Evolutionary conservation across 1,284 basidiomycete genomes (phyloP).

Genomic region (Ustilago xerochloae): DNA sequence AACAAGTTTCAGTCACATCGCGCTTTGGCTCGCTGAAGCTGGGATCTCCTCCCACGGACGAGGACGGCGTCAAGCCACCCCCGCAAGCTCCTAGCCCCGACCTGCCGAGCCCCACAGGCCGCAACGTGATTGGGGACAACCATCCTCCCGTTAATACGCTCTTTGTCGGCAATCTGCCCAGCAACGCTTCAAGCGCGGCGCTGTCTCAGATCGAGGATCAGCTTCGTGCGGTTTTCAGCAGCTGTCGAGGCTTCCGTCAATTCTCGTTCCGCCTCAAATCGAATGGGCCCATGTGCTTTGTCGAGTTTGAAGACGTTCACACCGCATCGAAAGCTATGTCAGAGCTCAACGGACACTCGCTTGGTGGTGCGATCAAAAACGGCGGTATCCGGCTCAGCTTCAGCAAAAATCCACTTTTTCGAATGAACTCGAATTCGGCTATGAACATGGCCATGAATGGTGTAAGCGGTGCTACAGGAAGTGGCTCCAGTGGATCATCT

Average conservation of each 20-base stretch:
- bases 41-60: conserved; percentile 39
- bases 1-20: conserved; percentile 15
- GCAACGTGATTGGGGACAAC: conserved; percentile 54
- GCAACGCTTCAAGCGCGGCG: conserved; percentile 45
- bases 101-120: conserved; percentile 43
- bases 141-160: conserved; percentile 61
- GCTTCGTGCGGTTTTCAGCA: conserved; percentile 81
- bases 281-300: conserved; percentile 95
- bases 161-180: conserved; percentile 61
- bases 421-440: conserved; percentile 52
- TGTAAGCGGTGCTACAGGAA: conserved; percentile 2
- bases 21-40: conserved; percentile 54
- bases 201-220: conserved; percentile 83
- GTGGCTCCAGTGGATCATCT: conserved; percentile 20
- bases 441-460: conserved; percentile 32
- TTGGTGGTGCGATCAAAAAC: conserved; percentile 85
- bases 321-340: conserved; percentile 85
- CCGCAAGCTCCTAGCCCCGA: conserved; percentile 40
- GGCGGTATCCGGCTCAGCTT: conserved; percentile 94
- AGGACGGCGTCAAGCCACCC: conserved; percentile 16
- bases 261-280: conserved; percentile 94
- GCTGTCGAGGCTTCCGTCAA: conserved; percentile 85
- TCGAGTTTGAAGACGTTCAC: conserved; percentile 87
- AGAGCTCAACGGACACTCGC: conserved; percentile 88
- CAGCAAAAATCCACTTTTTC: conserved; percentile 60